A percentile compares a stretch with the other conserved stretches of the same genome.
These are phyloP conservation scores for Helianthus annuus DNA, from an alignment of 129 eudicot genomes.

Conservation along the genomic window HanXRQr2.0-SUNRISE NC_035435.2:129660052-129660551, in stretches of 20 bases:
- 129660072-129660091: conserved; percentile 23
- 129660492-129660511: too few species aligned
- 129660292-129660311: not conserved
- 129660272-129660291: not conserved
- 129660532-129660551: too few species aligned
- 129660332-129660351: too few species aligned
- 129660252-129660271: not conserved
- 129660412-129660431: too few species aligned
- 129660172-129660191: conserved; percentile 31
- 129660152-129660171: conserved; percentile 26
- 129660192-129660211: conserved; percentile 8
- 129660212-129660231: not conserved
- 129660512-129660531: too few species aligned
- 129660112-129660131: conserved; percentile 24
- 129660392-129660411: too few species aligned
- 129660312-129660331: not conserved
- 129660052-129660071: not conserved
- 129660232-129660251: not conserved
- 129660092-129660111: conserved; percentile 12
- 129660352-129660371: too few species aligned
- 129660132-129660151: conserved; percentile 25
- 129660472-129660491: too few species aligned
- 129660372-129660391: too few species aligned
- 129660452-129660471: too few species aligned
- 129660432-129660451: too few species aligned